Evolutionary conservation across 2,329 filamentous ascomycete species (phyloP).

Genomic region (Golovinomyces cichoracearum): DNA sequence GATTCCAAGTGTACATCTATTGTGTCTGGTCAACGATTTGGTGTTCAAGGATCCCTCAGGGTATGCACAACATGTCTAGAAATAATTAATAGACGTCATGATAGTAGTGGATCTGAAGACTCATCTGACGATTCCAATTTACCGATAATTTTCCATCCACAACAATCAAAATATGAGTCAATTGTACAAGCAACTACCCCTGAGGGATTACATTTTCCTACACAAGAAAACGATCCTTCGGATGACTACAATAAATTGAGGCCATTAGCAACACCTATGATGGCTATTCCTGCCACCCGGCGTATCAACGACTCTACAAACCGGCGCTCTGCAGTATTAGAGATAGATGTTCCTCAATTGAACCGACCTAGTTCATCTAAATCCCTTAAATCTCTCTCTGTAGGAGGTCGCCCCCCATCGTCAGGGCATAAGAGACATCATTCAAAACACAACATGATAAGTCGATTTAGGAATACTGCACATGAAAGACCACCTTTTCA

Average conservation of each 20-base stretch:
- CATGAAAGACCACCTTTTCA: slow-evolving; percentile 79
- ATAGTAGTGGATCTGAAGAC: slow-evolving; percentile 66
- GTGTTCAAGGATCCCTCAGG: slow-evolving; percentile 56
- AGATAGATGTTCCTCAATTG: slow-evolving; percentile 64
- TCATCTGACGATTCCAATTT: slow-evolving; percentile 54
- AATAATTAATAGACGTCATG: slow-evolving; percentile 73
- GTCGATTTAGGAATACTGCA: slow-evolving; percentile 41
- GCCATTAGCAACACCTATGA: slow-evolving; percentile 39
- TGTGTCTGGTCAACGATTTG: slow-evolving; percentile 70
- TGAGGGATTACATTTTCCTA: slow-evolving; percentile 8
- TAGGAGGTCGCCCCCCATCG: slow-evolving; percentile 42
- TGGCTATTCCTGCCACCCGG: slow-evolving; percentile 41
- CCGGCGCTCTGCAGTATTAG: slow-evolving; percentile 63
- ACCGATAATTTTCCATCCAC: slow-evolving; percentile 32
- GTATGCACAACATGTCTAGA: slow-evolving; percentile 83
- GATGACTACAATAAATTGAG: slow-evolving; percentile 19
- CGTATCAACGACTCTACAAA: slow-evolving; percentile 50
- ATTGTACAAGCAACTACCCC: slow-evolving; percentile 18
- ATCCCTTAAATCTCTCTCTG: slow-evolving; percentile 51
- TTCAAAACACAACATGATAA: slow-evolving; percentile 63
- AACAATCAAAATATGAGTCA: slow-evolving; percentile 22
- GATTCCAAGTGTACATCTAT: slow-evolving; percentile 85
- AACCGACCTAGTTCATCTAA: slow-evolving; percentile 82
- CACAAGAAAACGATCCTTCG: slow-evolving; percentile 14
- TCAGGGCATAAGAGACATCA: slow-evolving; percentile 61